A percentile compares a stretch with the other conserved stretches of the same genome.
phyloP scores from a whole-genome alignment of 140 eudicot genomes.

The Flaveria floridana region DNA sequence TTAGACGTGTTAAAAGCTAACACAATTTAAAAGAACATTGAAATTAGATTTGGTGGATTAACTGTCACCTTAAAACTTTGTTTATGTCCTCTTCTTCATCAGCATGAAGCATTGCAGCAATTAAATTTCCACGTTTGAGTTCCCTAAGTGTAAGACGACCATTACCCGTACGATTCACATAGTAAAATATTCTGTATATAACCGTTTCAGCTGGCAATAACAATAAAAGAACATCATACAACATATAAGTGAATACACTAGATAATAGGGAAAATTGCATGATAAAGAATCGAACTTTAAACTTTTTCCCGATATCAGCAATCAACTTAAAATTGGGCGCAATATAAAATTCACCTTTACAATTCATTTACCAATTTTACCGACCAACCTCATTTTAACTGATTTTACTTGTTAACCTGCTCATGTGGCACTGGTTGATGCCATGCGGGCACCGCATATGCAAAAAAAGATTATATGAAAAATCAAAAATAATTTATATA shows the following conservation, averaged over 20 bases:
- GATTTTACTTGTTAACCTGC: neutral
- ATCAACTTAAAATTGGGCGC: neutral
- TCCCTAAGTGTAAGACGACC: conserved; percentile 90
- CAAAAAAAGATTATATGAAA: neutral
- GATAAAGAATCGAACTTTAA: neutral
- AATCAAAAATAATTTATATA: neutral
- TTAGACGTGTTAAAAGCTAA: neutral
- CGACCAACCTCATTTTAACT: neutral
- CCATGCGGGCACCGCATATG: neutral
- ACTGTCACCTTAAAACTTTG: conserved; percentile 71
- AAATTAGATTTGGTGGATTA: neutral
- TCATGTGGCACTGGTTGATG: neutral
- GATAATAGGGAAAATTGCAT: neutral
- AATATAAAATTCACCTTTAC: neutral
- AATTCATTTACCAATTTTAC: neutral
- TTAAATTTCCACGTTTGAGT: conserved; percentile 74
- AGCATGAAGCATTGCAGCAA: conserved; percentile 91
- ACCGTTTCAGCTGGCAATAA: conserved; percentile 89
- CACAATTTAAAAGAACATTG: neutral
- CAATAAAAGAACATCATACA: conserved; percentile 23
- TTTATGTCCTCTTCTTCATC: conserved; percentile 98
- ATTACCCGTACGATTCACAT: conserved; percentile 79
- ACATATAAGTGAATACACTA: neutral
- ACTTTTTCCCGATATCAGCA: neutral
- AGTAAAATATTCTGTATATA: conserved; percentile 93